These are phyloP conservation scores for Erodium maritimum DNA, from an alignment of 345 rosid genomes.

Conservation along the genomic window DNA sequence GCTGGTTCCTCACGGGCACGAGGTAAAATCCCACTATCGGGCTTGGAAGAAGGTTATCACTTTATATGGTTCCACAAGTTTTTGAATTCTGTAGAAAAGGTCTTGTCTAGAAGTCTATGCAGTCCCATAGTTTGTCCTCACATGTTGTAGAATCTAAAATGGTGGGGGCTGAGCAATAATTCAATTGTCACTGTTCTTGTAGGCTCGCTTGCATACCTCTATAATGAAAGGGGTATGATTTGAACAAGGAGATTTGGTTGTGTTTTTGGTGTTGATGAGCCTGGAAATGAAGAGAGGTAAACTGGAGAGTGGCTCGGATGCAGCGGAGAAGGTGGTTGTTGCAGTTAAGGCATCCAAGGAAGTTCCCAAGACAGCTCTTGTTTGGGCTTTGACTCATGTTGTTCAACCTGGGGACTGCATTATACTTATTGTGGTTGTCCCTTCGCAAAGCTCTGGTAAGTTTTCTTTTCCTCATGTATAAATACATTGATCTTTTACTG, in stretches of 20 bases:
- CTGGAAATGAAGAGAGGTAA: slow-evolving; percentile 8
- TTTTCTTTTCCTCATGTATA: not conserved
- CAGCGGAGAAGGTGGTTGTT: slow-evolving; percentile 64
- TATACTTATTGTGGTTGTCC: slow-evolving; percentile 80
- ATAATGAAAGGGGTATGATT: not conserved
- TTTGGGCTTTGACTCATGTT: slow-evolving; percentile 92
- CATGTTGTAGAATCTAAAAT: not conserved
- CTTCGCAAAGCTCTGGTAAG: slow-evolving; percentile 60
- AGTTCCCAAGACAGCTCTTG: slow-evolving; percentile 64
- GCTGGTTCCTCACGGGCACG: too few relatives aligned
- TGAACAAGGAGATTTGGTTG: not conserved
- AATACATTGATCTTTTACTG: not conserved
- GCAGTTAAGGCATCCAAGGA: slow-evolving; percentile 85
- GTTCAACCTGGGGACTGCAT: slow-evolving; percentile 80
- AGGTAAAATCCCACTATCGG: too few relatives aligned
- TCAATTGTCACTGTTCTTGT: not conserved
- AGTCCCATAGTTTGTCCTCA: not conserved
- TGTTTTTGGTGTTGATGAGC: slow-evolving; percentile 2
- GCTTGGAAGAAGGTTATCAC: not conserved
- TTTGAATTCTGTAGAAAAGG: not conserved
- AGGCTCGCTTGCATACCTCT: not conserved
- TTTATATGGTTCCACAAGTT: not conserved
- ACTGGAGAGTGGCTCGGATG: slow-evolving; percentile 31
- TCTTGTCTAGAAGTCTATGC: not conserved
- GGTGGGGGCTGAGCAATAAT: not conserved